phyloP scores from a whole-genome alignment of 768 basidiomycete species.

The Boletus sp. region DNA sequence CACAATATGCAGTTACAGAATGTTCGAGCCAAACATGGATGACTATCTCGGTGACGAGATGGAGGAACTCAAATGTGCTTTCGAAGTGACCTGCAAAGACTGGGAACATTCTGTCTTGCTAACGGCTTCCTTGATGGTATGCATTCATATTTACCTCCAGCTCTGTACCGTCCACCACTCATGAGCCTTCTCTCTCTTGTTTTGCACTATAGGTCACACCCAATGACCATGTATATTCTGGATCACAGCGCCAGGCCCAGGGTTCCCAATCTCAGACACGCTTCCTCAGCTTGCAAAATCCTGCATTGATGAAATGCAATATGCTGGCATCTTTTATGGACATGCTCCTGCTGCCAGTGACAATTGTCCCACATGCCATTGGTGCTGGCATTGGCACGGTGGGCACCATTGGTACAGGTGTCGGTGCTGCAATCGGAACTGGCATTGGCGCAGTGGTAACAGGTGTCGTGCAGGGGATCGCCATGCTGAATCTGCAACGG shows the following conservation, averaged over 20 bases:
- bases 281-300: conserved; percentile 84
- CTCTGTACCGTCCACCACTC: no score
- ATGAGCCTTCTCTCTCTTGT: neutral
- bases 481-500: conserved; percentile 87
- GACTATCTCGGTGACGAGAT: conserved; percentile 96
- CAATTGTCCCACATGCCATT: conserved; percentile 86
- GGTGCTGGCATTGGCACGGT: conserved; percentile 69
- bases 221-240: neutral
- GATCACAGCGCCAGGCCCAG: neutral
- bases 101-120: conserved; percentile 65
- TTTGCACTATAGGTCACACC: conserved; percentile 9
- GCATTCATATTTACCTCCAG: neutral
- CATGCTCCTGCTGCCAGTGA: conserved; percentile 87
- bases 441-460: conserved; percentile 58
- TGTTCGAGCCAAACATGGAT: conserved; percentile 98
- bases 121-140: conserved; percentile 36
- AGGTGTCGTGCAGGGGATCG: conserved; percentile 78
- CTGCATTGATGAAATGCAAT: conserved; percentile 88
- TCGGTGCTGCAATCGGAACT: conserved; percentile 54
- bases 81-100: conserved; percentile 70
- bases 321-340: conserved; percentile 91
- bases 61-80: conserved; percentile 70
- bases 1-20: conserved; percentile 62
- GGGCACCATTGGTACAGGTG: conserved; percentile 67
- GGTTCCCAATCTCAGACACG: conserved; percentile 37